phyloP scores from a whole-genome alignment of 2,329 filamentous ascomycete species.

The Aspergillus transmontanensis region DNA sequence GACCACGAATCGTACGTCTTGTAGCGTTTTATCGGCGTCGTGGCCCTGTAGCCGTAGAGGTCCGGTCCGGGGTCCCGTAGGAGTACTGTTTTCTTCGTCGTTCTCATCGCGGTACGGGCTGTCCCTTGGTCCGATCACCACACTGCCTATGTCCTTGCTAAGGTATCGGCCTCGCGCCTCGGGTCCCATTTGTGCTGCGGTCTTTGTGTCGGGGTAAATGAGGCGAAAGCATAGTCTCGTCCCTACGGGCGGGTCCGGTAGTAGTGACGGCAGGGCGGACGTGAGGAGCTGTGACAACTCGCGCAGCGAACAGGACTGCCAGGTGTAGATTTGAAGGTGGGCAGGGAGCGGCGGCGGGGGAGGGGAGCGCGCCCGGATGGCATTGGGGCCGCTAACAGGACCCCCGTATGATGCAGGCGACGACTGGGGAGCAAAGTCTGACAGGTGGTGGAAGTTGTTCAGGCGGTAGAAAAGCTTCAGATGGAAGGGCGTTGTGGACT shows the following conservation, averaged over 20 bases:
- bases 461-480: constrained; percentile 82
- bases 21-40: constrained; percentile 72
- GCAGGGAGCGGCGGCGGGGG: constrained; percentile 67
- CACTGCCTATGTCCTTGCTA: constrained; percentile 78
- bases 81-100: constrained; percentile 38
- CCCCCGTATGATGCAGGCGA: constrained; percentile 25
- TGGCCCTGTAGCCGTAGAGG: constrained; percentile 52
- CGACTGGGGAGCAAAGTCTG: constrained; percentile 41
- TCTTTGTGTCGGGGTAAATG: constrained; percentile 74
- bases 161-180: constrained; percentile 64
- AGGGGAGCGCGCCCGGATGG: constrained; percentile 32
- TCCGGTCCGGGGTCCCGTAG: constrained; percentile 30
- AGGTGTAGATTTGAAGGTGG: constrained; percentile 81
- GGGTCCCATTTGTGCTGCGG: constrained; percentile 38
- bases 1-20: constrained; percentile 78
- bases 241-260: constrained; percentile 75
- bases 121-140: constrained; percentile 65
- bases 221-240: constrained; percentile 86
- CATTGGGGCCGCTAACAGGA: constrained; percentile 44
- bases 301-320: constrained; percentile 75
- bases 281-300: constrained; percentile 80
- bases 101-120: constrained; percentile 27
- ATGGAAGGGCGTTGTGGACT: constrained; percentile 77
- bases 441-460: constrained; percentile 66
- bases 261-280: constrained; percentile 65